Evolutionary conservation across 495 filamentous ascomycete species (phyloP).

Genomic region (Aspergillus diversus): DNA sequence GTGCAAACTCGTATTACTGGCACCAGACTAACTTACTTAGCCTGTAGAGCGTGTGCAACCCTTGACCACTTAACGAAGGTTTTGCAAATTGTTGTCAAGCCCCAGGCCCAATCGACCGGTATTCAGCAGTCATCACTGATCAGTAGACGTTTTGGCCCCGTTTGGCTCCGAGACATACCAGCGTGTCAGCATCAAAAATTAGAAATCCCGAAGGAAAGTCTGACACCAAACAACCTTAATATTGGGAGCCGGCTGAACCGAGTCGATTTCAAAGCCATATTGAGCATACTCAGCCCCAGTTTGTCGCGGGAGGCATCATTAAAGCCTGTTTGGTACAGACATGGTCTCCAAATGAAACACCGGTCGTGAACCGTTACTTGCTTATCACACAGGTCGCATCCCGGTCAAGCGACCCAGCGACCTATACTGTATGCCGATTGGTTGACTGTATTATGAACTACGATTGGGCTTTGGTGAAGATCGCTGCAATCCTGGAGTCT

Average conservation of each 20-base stretch:
- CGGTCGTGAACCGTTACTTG: constrained; percentile 7
- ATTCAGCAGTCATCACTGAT: not conserved
- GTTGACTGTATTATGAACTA: not conserved
- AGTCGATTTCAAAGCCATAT: constrained; percentile 9
- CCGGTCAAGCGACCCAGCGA: constrained; percentile 3
- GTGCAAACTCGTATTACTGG: constrained; percentile 17
- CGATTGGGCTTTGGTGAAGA: not conserved
- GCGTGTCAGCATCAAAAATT: constrained; percentile 20
- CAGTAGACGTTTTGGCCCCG: constrained; percentile 8
- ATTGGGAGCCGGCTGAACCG: constrained; percentile 4
- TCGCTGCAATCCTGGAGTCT: constrained; percentile 14
- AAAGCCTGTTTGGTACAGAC: constrained; percentile 11
- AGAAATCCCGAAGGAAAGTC: constrained; percentile 2
- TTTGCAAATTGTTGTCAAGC: not conserved
- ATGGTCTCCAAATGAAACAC: constrained; percentile 18
- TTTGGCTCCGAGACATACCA: constrained; percentile 7
- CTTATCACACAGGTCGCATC: constrained; percentile 5
- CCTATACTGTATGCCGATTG: constrained; percentile 16
- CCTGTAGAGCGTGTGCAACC: not conserved
- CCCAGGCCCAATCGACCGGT: not conserved
- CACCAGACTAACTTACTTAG: constrained; percentile 3
- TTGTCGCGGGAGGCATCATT: constrained; percentile 1
- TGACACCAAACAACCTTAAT: constrained; percentile 12
- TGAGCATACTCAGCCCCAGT: constrained; percentile 19
- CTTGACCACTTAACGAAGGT: constrained; percentile 1